Conservation (phyloP, 2,329 filamentous ascomycete species). For the Trichoderma asperellum region DNA sequence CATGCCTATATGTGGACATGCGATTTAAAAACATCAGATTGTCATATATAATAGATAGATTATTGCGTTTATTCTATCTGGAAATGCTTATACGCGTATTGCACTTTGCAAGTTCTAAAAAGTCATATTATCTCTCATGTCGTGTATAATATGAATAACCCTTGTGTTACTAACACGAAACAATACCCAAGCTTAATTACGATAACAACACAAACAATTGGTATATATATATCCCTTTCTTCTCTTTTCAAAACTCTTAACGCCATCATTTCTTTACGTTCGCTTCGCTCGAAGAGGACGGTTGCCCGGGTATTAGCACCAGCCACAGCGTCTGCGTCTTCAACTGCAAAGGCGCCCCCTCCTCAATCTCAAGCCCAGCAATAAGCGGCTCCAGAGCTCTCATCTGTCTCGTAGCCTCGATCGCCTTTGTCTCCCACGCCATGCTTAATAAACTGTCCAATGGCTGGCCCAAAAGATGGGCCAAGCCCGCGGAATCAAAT, state of each 20-base stretch:
- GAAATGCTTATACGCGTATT: background rate
- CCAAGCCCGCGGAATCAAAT: constrained; percentile 42
- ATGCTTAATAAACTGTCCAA: constrained; percentile 48
- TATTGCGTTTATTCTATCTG: background rate
- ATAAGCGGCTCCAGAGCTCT: constrained; percentile 37
- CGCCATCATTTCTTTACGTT: background rate
- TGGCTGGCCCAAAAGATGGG: constrained; percentile 36
- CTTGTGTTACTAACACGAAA: background rate
- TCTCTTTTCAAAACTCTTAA: background rate
- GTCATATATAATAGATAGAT: background rate
- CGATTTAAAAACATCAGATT: no score
- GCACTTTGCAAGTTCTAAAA: background rate
- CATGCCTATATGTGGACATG: no score
- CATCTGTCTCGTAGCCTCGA: constrained; percentile 33
- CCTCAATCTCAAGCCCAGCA: constrained; percentile 38
- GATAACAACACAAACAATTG: background rate
- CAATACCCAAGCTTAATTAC: background rate
- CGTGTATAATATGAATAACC: background rate
- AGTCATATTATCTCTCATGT: background rate
- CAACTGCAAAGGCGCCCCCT: constrained; percentile 35
- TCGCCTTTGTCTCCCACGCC: constrained; percentile 35
- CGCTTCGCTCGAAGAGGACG: background rate
- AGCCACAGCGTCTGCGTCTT: constrained; percentile 43
- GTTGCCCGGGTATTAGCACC: constrained; percentile 36
- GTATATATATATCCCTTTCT: background rate